Conservation (phyloP, 352 stramenopile genomes). For the Pythium aquatile region DNA sequence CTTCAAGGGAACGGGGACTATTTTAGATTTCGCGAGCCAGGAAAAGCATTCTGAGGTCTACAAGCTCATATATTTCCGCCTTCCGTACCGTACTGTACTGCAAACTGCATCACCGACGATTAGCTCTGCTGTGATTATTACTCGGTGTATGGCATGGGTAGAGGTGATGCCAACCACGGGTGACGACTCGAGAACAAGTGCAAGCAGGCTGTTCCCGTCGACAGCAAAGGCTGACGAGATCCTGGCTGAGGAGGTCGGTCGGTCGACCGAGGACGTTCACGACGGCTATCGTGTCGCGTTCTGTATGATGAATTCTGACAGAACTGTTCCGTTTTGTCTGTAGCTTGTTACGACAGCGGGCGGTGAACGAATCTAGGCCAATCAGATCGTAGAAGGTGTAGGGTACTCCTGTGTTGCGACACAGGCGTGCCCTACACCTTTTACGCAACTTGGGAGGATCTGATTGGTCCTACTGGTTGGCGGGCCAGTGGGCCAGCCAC, state of each 20-base stretch:
- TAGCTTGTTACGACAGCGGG: constrained; percentile 11
- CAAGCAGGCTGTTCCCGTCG: not conserved
- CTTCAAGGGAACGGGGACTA: not conserved
- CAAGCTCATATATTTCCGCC: not conserved
- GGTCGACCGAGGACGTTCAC: constrained; percentile 16
- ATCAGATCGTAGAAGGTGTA: not conserved
- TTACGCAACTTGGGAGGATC: not conserved
- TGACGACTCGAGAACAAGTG: not conserved
- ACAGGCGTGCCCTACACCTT: too few relatives aligned
- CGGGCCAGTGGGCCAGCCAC: not conserved
- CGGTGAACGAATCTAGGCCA: not conserved
- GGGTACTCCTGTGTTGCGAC: not conserved
- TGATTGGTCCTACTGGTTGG: constrained; percentile 9
- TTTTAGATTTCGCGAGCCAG: not conserved
- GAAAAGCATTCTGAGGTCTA: not conserved
- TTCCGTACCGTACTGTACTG: too few relatives aligned
- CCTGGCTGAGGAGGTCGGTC: not conserved
- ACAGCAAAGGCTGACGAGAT: not conserved
- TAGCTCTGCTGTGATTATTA: too few relatives aligned
- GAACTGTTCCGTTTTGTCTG: constrained; percentile 23
- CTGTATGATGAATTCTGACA: constrained; percentile 19
- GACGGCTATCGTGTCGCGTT: constrained; percentile 18
- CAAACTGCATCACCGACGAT: too few relatives aligned
- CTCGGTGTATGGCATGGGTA: too few relatives aligned
- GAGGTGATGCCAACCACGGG: too few relatives aligned